Evolutionary conservation across 371 early-diverging fungal species (phyloP).

Genomic region (Actinomortierella wolfii): DNA sequence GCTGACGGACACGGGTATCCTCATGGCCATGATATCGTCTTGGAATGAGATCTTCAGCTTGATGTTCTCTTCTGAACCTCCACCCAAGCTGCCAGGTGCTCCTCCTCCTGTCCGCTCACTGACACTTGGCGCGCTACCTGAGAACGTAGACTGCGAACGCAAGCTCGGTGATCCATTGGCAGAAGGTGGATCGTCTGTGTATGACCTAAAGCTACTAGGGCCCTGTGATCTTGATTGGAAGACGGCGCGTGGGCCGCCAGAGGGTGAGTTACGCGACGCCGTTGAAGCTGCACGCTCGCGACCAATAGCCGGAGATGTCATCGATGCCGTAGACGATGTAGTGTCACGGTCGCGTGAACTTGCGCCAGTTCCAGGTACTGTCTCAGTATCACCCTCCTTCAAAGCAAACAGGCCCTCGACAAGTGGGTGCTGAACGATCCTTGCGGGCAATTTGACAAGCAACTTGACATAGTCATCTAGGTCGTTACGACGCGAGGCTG

Average conservation of each 20-base stretch:
- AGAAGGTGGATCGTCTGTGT: slow-evolving; percentile 24
- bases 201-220: slow-evolving; percentile 4
- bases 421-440: slow-evolving; percentile 58
- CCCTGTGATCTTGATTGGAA: slow-evolving; percentile 14
- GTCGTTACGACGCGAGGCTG: slow-evolving; percentile 62
- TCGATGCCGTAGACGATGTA: neutral
- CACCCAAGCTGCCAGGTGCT: neutral
- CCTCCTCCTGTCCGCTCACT: slow-evolving; percentile 8
- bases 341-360: neutral
- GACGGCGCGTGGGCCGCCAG: slow-evolving; percentile 15
- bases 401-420: slow-evolving; percentile 69
- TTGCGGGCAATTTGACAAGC: slow-evolving; percentile 62
- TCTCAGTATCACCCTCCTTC: slow-evolving; percentile 71
- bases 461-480: slow-evolving; percentile 76
- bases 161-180: slow-evolving; percentile 14
- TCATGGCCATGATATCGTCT: slow-evolving; percentile 77
- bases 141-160: slow-evolving; percentile 21
- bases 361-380: slow-evolving; percentile 13
- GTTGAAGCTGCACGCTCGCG: slow-evolving; percentile 6
- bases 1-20: slow-evolving; percentile 63
- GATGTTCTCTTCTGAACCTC: slow-evolving; percentile 40
- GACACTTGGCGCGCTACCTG: slow-evolving; percentile 1
- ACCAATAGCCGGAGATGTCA: slow-evolving; percentile 8
- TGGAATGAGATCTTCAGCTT: slow-evolving; percentile 74
- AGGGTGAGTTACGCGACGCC: slow-evolving; percentile 5